Evolutionary conservation across 129 eudicot species (phyloP).

Genomic region (Ambrosia artemisiifolia): DNA sequence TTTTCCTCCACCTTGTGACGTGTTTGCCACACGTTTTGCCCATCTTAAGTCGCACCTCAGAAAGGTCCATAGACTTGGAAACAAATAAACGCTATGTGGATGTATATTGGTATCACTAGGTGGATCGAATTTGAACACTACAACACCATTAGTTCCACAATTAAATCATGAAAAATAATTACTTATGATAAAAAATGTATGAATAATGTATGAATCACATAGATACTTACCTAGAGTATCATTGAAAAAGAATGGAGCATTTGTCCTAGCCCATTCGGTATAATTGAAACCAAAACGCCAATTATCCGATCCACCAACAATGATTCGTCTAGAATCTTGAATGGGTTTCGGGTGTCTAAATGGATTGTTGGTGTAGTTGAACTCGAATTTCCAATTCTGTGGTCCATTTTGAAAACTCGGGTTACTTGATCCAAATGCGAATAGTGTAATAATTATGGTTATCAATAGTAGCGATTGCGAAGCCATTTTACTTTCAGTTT

Average conservation of each 20-base stretch:
- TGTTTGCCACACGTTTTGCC: constrained; percentile 47
- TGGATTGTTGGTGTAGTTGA: constrained; percentile 29
- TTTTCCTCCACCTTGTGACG: constrained; percentile 50
- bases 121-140: constrained; percentile 70
- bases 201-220: background rate
- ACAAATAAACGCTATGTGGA: constrained; percentile 62
- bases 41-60: constrained; percentile 49
- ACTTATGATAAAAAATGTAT: background rate
- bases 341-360: constrained; percentile 27
- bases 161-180: background rate
- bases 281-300: constrained; percentile 76
- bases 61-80: constrained; percentile 59
- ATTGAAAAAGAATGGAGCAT: constrained; percentile 52
- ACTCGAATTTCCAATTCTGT: constrained; percentile 19
- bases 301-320: constrained; percentile 56
- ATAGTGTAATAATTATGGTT: background rate
- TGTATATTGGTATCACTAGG: constrained; percentile 46
- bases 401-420: constrained; percentile 11
- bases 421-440: constrained; percentile 23
- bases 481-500: constrained; percentile 13
- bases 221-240: constrained; percentile 51
- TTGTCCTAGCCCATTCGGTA: constrained; percentile 58
- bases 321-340: constrained; percentile 31
- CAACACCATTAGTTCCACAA: background rate
- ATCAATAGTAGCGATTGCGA: constrained; percentile 8